phyloP scores from a whole-genome alignment of 2,329 filamentous ascomycete species.

The Colletotrichum cuscutae region DNA sequence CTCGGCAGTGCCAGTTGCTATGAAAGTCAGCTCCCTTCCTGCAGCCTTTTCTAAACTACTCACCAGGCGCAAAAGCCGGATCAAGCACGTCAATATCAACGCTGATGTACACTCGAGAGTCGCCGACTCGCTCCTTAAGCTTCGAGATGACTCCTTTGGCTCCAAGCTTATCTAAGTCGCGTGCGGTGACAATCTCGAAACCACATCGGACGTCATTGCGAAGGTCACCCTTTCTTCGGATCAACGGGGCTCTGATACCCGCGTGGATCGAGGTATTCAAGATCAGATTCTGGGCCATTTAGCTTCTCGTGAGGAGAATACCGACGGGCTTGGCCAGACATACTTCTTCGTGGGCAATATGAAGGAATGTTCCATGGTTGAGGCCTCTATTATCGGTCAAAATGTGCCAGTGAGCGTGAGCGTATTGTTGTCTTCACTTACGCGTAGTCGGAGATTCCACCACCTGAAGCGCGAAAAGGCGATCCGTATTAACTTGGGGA shows the following conservation, averaged over 20 bases:
- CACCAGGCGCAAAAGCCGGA: slow-evolving; percentile 71
- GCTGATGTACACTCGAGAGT: slow-evolving; percentile 72
- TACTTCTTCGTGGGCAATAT: slow-evolving; percentile 70
- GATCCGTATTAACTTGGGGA: slow-evolving; percentile 13
- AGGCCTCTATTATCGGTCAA: slow-evolving; percentile 50
- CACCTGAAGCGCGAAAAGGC: slow-evolving; percentile 47
- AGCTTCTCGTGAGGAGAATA: neutral
- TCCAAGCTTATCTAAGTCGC: slow-evolving; percentile 79
- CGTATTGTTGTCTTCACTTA: slow-evolving; percentile 43
- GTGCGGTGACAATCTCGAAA: slow-evolving; percentile 65
- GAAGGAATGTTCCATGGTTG: slow-evolving; percentile 71
- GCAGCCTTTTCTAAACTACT: neutral
- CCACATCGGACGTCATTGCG: slow-evolving; percentile 68
- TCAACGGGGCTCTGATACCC: slow-evolving; percentile 67
- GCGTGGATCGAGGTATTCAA: slow-evolving; percentile 69
- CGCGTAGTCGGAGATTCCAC: slow-evolving; percentile 69
- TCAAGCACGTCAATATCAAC: slow-evolving; percentile 87
- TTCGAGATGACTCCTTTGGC: slow-evolving; percentile 69
- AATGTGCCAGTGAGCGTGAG: neutral
- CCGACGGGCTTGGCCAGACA: no score
- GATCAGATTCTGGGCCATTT: slow-evolving; percentile 55
- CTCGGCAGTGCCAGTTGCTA: slow-evolving; percentile 80
- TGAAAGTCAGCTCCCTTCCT: neutral
- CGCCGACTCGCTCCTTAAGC: slow-evolving; percentile 67
- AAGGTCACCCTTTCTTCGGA: slow-evolving; percentile 60